phyloP scores from a whole-genome alignment of 2,329 filamentous ascomycete genomes.

The Fusarium verrucosum region DNA sequence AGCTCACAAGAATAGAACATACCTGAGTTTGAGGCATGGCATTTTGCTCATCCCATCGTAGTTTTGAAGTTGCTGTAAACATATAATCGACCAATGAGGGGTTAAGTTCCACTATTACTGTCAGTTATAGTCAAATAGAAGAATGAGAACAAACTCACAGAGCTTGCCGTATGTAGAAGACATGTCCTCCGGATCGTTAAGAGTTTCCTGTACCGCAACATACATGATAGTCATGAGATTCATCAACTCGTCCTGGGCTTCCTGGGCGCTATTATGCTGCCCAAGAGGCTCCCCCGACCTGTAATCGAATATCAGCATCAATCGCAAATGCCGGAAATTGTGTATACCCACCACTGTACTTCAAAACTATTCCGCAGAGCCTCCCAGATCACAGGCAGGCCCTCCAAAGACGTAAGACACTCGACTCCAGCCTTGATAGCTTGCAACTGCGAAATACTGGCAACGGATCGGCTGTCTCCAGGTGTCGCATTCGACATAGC shows the following conservation, averaged over 20 bases:
- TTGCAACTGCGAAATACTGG: conserved; percentile 65
- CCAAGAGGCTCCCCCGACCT: conserved; percentile 58
- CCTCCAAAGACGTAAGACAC: conserved; percentile 61
- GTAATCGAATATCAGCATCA: conserved; percentile 43
- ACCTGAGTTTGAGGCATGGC: conserved; percentile 70
- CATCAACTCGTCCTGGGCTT: conserved; percentile 67
- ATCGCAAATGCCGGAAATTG: not conserved
- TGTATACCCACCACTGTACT: conserved; percentile 58
- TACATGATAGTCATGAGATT: conserved; percentile 72
- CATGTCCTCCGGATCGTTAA: conserved; percentile 63
- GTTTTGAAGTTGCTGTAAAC: conserved; percentile 72
- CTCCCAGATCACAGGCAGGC: conserved; percentile 62
- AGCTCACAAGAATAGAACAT: conserved; percentile 37
- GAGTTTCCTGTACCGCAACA: conserved; percentile 64
- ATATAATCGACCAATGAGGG: conserved; percentile 78
- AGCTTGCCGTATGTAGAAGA: conserved; percentile 59
- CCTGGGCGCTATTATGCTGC: conserved; percentile 56
- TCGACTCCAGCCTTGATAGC: conserved; percentile 66
- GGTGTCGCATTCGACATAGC: conserved; percentile 60
- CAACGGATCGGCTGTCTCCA: conserved; percentile 58
- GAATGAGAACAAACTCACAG: conserved; percentile 52
- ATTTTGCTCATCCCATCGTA: conserved; percentile 77
- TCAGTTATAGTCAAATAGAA: conserved; percentile 12
- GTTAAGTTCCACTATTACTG: conserved; percentile 61
- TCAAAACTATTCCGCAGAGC: conserved; percentile 61